Evolutionary conservation across 176 grass and related monocot species (phyloP), one percentile per base, ranked within the genome.

Genomic region (Olyra latifolia): DNA sequence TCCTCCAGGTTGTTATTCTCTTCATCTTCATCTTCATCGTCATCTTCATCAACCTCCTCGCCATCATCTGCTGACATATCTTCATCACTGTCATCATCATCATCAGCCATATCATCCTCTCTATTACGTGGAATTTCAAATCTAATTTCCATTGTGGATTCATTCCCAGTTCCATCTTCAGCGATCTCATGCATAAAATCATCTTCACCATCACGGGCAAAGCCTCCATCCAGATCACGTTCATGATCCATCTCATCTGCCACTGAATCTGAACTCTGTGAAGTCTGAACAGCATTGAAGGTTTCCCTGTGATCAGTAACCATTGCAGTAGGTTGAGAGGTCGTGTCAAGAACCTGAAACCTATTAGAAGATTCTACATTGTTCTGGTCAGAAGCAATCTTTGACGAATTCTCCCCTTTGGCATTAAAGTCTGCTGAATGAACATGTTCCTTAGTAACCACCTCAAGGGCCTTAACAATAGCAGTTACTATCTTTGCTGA

Each of bases 111-210:
- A 83, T 93, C 92, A 85, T 94, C 87, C 79, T 98, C 95, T 71
- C 79, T 85, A 58, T 89, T 94, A 40, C 59, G 90, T 40, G 86
- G 86, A 53, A 99, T 93, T 67, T 93, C 93, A 91, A 99, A 95
- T 65, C 90, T 95, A 67, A 99, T 95, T 76, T 99, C 96, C 69
- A 99, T 90, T 73, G 86, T 86, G n/a, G 96, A 91, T 58, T 93
- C 93, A 69, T 88, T 87, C 43, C 86, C 84, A 79, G 88, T 40
- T 72, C 84, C 91, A 89, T 95, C 96, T 76, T 93, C 93, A 72
- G 90, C 86, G 70, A 88, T 92, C 84, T 99, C 96, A 78, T 86
- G 92, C 88, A 99, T 99, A 90, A 93, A 95, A 86, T 99, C 90
- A 82, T 99, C 93, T 84, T 91, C 90, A 72, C 82, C 88, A 72